Base-by-base conservation (phyloP, 2,329 filamentous ascomycete species). In the Botrytis byssoidea region DNA sequence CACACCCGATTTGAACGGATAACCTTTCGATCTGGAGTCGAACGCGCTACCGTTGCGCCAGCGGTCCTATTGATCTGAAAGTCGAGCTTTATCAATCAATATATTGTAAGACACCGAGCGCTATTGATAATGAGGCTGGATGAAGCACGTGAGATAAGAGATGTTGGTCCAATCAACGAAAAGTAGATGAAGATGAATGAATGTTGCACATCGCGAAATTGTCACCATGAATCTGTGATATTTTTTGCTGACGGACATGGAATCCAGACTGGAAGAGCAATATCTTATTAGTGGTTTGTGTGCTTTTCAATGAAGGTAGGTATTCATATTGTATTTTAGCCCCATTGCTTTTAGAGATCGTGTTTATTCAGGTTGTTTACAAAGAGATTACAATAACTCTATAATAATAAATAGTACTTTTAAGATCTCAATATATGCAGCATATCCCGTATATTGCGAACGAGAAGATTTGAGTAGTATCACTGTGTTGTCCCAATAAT, bases 11-110 rank as follows among this genome's bases (percentile, higher is more conserved):
- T 80, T 79, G 78, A 79, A 79, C 78, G 75, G 78, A 79, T 75
- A 80, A 80, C 78, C 78, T 79, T 79, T 78, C 76, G 78, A 74
- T 79, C 78, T 79, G 78, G 78, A 79, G 76, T 77, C 78, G 76
- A 75, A 77, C 76, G 76, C 76, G 76, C 74, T 77, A 77, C 75
- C 76, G 76, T 77, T 77, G 76, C 76, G 74, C 74, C 74, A 74
- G 74, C 74, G 68, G 74, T 74, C 74, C 74, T 73, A 35, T 48
- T 73, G 57, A 70, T 73, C 8, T 55, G 29, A 0, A 1, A 5
- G 4, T 0, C 3, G 0, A 0, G 2, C 3, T 42, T 12, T 35
- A 32, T 46, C 64, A 57, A 2, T 3, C 6, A 2, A 0, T 60
- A 70, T 70, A 70, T 48, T 20, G 0, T 0, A n/a, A 0, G 12